Base-by-base conservation (phyloP, 1,284 basidiomycete species). In the Trichosporon sp. region DNA sequence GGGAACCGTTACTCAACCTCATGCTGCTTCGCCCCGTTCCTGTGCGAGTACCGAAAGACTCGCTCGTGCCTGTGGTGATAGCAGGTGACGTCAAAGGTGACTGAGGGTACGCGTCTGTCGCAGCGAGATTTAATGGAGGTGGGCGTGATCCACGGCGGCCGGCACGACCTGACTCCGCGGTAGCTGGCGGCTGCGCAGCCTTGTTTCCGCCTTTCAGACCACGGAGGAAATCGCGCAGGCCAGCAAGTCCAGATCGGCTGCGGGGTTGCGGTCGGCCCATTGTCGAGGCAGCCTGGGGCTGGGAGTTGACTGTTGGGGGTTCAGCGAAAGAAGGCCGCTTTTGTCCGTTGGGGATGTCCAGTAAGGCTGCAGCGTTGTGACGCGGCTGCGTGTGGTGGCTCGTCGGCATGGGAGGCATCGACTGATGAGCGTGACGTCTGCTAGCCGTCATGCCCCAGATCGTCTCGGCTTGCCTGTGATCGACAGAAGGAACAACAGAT, bases 151-250 rank as follows among this genome's bases (percentile, higher is more conserved):
- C 38, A 40, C 32, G 67, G n/a, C 65, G 65, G 10, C 64, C 12
- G 37, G 32, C 32, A 10, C 59, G 59, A 63, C 31, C 32, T n/a
- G 14, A n/a, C 4, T 66, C 19, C 21, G 59, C 21, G 51, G 66
- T n/a, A 38, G 51, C 51, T 11, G 48, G 59, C 54, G 38, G 31
- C 37, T 61, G 63, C 37, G 68, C 1, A 43, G 51, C 54, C 48
- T 67, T 56, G 35, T 46, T 67, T 4, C 32, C 37, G 31, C 37
- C 51, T 66, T 73, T 76, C 66, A 82, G 71, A 2, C 76, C 75
- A 3, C 77, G 71, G 12, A 84, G 69, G 69, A 84, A 83, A 46
- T 81, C 80, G 46, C 78, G 79, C 65, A 84, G 65, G 0, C 83
- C 82, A 0, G 80, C 79, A 19, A 83, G 68, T 5, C 81, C 81